Base-by-base conservation (phyloP, 768 basidiomycete species). In the Suillus americanus region DNA sequence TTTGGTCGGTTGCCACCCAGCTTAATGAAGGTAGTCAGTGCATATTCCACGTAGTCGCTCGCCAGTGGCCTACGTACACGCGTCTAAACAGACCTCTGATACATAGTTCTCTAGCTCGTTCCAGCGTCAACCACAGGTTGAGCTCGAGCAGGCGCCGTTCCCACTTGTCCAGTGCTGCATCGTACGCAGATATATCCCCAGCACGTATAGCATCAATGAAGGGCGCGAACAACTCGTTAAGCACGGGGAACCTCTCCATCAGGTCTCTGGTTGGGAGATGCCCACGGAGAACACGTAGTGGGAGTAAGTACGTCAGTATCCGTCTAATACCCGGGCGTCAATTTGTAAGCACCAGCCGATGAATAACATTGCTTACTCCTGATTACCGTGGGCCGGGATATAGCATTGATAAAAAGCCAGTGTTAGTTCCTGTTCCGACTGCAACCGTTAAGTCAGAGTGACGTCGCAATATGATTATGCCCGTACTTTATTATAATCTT, bases 401-500 rank as follows among this genome's bases (percentile, higher is more conserved):
- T 92, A 88, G 78, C 95, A 99, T 65, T 90, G 84, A 70, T 94
- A 89, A 74, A 94, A 94, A 9, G 95, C 94, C 69, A 90, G 87
- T 1, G 88, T 90, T 61, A 99, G 83, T 73, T 97, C 90, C 75
- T 91, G 84, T 75, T 95, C 91, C 53, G 94, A 87, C 92, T 95
- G 50, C 18, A 33, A 28, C 55, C 23, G 5, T 23, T 68, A n/a
- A 67, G 67, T 50, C 38, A 55, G 48, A 33, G 10, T 33, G 14
- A 16, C 28, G 16, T 57, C 56, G 35, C 14, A 61, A 53, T 14
- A 61, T n/a, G 14, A 55, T 43, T 12, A 25, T 3, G 48, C 48
- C 67, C 74, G 38, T 56, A 90, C 94, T 80, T 94, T 94, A 45
- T 80, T 82, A 72, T 94, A 96, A 57, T 97, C 91, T 74, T 98